phyloP scores from a whole-genome alignment of 495 filamentous ascomycete genomes.

The Aspergillus leporis region DNA sequence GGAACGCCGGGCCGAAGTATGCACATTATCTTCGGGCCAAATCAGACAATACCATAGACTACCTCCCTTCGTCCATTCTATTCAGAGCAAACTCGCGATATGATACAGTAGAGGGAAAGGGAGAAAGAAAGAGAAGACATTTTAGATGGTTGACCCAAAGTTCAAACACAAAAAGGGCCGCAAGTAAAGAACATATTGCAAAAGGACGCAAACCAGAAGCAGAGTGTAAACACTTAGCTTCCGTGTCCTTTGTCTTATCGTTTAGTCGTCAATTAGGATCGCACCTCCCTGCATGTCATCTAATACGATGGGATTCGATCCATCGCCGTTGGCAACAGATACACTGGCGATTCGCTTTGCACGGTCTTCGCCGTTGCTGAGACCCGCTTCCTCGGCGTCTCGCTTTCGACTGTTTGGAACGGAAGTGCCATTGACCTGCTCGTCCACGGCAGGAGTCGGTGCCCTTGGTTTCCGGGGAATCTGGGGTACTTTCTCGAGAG shows the following conservation, averaged over 20 bases:
- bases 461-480: slow-evolving; percentile 54
- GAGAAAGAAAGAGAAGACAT: slow-evolving; percentile 8
- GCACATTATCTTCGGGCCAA: neutral
- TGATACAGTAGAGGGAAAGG: slow-evolving; percentile 20
- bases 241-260: slow-evolving; percentile 6
- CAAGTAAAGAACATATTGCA: neutral
- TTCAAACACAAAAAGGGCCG: neutral
- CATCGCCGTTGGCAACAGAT: slow-evolving; percentile 30
- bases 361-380: slow-evolving; percentile 39
- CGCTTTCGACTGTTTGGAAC: slow-evolving; percentile 46
- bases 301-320: slow-evolving; percentile 45
- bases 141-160: neutral
- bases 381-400: slow-evolving; percentile 40
- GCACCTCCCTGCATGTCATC: slow-evolving; percentile 62
- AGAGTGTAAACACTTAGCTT: neutral
- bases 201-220: neutral
- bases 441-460: slow-evolving; percentile 15
- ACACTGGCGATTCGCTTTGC: slow-evolving; percentile 45
- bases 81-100: slow-evolving; percentile 12
- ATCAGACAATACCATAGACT: neutral
- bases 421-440: slow-evolving; percentile 26
- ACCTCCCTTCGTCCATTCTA: neutral
- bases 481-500: slow-evolving; percentile 43
- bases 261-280: slow-evolving; percentile 70
- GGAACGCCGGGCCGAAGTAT: slow-evolving; percentile 1